Conservation (phyloP, 1,284 basidiomycete species). For the Tilletia walkeri region DNA sequence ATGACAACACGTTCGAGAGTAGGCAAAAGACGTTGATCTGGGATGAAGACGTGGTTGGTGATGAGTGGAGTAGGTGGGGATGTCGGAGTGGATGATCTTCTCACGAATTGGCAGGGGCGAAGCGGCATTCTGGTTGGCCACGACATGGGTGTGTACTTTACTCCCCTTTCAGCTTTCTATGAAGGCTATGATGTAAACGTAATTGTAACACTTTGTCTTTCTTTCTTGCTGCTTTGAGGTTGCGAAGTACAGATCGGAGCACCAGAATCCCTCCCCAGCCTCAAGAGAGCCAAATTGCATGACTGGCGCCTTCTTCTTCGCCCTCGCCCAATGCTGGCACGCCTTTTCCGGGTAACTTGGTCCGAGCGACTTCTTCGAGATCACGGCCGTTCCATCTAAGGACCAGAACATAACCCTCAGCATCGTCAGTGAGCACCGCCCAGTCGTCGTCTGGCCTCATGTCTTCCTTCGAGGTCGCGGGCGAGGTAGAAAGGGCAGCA, state of each 20-base stretch:
- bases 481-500: neutral
- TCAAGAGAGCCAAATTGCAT: conserved; percentile 48
- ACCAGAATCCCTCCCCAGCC: neutral
- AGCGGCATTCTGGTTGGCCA: too few relatives aligned
- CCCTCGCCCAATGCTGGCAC: conserved; percentile 7
- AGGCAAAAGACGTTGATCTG: too few relatives aligned
- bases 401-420: conserved; percentile 36
- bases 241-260: neutral
- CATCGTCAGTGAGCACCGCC: conserved; percentile 46
- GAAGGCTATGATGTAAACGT: neutral
- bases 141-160: too few relatives aligned
- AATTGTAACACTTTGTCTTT: neutral
- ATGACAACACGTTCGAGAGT: too few relatives aligned
- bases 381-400: conserved; percentile 29
- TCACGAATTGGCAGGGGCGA: neutral
- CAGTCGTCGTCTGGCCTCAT: conserved; percentile 20
- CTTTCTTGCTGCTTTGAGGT: neutral
- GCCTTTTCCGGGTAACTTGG: conserved; percentile 30
- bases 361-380: conserved; percentile 20
- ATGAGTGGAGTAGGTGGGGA: conserved; percentile 49
- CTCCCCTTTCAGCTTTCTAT: too few relatives aligned
- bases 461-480: neutral
- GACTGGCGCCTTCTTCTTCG: conserved; percentile 42
- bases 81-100: conserved; percentile 38
- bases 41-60: conserved; percentile 23